These are phyloP conservation scores for Helianthus tuberosus DNA, from an alignment of 129 eudicot species.

Conservation along the genomic window DNA sequence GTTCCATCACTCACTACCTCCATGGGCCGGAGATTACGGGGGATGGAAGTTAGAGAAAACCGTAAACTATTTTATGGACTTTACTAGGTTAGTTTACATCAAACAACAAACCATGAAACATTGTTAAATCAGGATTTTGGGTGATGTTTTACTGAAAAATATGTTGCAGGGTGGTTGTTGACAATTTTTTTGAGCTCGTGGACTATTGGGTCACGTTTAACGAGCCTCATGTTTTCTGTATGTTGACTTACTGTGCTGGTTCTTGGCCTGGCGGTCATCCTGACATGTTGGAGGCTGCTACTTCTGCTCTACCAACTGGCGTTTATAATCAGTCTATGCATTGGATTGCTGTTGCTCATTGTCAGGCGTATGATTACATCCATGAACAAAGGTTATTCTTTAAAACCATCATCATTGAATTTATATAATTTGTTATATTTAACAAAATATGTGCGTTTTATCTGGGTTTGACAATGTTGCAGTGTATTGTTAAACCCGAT, in stretches of 20 bases:
- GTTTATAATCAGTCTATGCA: slow-evolving; percentile 84
- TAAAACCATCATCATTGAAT: neutral
- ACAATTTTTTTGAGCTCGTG: slow-evolving; percentile 72
- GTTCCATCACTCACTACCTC: slow-evolving; percentile 97
- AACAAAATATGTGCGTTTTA: neutral
- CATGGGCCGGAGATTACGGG: slow-evolving; percentile 99
- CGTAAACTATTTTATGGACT: slow-evolving; percentile 90
- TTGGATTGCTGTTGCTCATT: slow-evolving; percentile 91
- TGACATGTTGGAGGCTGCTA: slow-evolving; percentile 93
- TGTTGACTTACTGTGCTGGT: slow-evolving; percentile 97
- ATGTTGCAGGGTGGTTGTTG: slow-evolving; percentile 85
- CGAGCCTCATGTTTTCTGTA: slow-evolving; percentile 92
- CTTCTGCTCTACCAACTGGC: slow-evolving; percentile 92
- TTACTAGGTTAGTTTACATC: slow-evolving; percentile 64
- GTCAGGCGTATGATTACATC: slow-evolving; percentile 88
- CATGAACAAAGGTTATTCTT: slow-evolving; percentile 76
- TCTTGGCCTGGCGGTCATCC: slow-evolving; percentile 99
- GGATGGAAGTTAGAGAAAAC: slow-evolving; percentile 97
- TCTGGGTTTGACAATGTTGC: slow-evolving; percentile 27
- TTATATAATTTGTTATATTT: slow-evolving; percentile 9
- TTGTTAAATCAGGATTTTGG: neutral
- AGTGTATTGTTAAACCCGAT: slow-evolving; percentile 53
- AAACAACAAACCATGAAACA: neutral
- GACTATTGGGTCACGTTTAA: slow-evolving; percentile 98
- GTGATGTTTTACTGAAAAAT: neutral